Conservation (phyloP, 106 monocot genomes). For the Xerophyta viscosa region DNA sequence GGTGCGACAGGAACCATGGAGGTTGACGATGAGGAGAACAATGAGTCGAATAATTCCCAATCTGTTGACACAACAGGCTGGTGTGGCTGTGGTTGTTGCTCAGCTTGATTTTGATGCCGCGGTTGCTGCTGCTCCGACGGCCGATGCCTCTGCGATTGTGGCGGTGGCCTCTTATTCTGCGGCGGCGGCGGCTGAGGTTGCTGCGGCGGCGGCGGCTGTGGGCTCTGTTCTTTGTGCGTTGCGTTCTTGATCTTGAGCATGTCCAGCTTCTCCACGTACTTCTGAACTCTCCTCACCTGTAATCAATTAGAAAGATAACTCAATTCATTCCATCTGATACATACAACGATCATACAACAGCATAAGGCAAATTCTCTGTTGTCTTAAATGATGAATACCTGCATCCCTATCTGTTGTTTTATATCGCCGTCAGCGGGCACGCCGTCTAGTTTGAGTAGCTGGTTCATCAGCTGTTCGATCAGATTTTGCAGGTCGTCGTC, state of each 20-base stretch:
- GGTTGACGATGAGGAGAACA: constrained; percentile 13
- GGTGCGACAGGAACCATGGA: constrained; percentile 1
- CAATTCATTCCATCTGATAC: too few species aligned
- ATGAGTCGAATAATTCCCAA: constrained; percentile 33
- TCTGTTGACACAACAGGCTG: constrained; percentile 19
- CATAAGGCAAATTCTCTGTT: too few species aligned
- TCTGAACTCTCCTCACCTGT: constrained; percentile 77
- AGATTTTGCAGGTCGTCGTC: constrained; percentile 50
- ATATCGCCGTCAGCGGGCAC: constrained; percentile 56
- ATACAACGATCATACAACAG: too few species aligned
- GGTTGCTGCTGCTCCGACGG: constrained; percentile 6
- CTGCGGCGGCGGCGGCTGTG: constrained; percentile 7
- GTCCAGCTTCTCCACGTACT: constrained; percentile 77
- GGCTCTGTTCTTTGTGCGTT: not conserved
- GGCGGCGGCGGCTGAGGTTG: constrained; percentile 8
- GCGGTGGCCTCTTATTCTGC: not conserved
- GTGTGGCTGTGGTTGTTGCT: constrained; percentile 6
- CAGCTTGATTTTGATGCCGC: constrained; percentile 10
- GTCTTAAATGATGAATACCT: too few species aligned
- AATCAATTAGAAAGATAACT: not conserved
- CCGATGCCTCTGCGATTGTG: not conserved
- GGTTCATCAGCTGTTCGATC: constrained; percentile 70
- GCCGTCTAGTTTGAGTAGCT: constrained; percentile 64
- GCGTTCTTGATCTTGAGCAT: constrained; percentile 58
- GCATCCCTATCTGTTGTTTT: constrained; percentile 49